Evolutionary conservation across 495 filamentous ascomycete species (phyloP), one percentile per base, ranked within the genome.

Genomic region (Talaromyces wortmannii): DNA sequence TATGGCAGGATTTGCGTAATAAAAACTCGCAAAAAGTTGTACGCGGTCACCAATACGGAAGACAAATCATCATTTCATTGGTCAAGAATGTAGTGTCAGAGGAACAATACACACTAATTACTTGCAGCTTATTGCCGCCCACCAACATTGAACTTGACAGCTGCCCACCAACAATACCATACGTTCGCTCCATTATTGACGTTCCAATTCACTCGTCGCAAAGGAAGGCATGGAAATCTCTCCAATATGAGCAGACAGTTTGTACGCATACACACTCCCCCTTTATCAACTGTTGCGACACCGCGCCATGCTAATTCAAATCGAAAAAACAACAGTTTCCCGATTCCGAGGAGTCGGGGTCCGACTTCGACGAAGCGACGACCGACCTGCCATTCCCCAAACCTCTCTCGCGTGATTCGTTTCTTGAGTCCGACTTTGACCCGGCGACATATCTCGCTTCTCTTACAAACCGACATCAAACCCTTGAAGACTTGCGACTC

Each of bases 401-500:
- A 40, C 88, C 90, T 4, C 80, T 97, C 46, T 79, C 88, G 11
- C 88, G 92, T 18, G 69, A 75, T 36, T 87, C 88, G 55, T 97
- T 96, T 70, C 83, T 96, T 4, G 69, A 83, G 13, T 79, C 86
- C 1, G 70, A 84, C 58, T 99, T 99, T 73, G 81, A 87, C 58
- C 88, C 95, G 15, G 81, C 86, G 6, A 72, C 74, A 0, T 99
- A 95, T 73, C 85, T 99, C 40, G 89, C 89, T 6, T 85, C 86
- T 5, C 77, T 97, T 0, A 85, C 78, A 31, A 86, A 91, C 63
- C 86, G 94, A 1, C 92, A 97, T 65, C 94, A 98, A 66, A 96
- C 90, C 3, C 88, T 99, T 48, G 92, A 96, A 67, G 95, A 99
- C 67, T 77, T 99, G 15, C 88, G 92, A 13, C 68, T 84, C 30